Evolutionary conservation across 345 rosid genomes (phyloP), one percentile per base, ranked within the genome.

Genomic region (Gossypium turneri): DNA sequence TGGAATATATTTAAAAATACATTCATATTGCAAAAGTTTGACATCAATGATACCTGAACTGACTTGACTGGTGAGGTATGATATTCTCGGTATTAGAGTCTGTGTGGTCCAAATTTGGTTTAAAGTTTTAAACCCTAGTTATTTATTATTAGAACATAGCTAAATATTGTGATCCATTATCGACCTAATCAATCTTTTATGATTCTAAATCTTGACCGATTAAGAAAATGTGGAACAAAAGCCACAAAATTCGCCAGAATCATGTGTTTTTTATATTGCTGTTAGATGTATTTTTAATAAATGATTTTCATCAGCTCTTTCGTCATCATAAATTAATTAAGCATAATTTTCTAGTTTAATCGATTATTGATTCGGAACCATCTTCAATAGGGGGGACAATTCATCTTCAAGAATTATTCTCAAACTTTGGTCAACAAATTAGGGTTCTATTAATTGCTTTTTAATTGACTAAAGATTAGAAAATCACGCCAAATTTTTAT

Each of bases 161-260:
- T 29, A 15, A 56, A 38, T 70, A 65, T 20, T 25, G 73, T 27
- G 74, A 77, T 83, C 83, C 80, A 78, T 76, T 75, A 80, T 78
- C 53, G 80, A 64, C 75, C 72, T 47, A 78, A 85, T 70, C 77
- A 72, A 79, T 65, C 53, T 20, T 48, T 52, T 73, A 9, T 19
- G 62, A 72, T 9, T 55, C 27, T 61, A 56, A 75, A 78, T 55
- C 20, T 66, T 41, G 73, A 77, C 62, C 62, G 22, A 59, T 65
- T 34, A 22, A 17, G 67, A 75, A 43, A 64, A 73, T 34, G 66
- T 74, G 80, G 64, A 76, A 78, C 84, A 83, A 88, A 88, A 86
- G 87, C 88, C 90, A 80, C 70, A 76, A 86, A 55, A 79, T 71
- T 67, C 78, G 86, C 85, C n/a, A 77, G 84, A 84, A 88, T 79